Evolutionary conservation across 805 yeast genomes (phyloP), one percentile per base, ranked within the genome.

Genomic region (Nakazawaea peltata): DNA sequence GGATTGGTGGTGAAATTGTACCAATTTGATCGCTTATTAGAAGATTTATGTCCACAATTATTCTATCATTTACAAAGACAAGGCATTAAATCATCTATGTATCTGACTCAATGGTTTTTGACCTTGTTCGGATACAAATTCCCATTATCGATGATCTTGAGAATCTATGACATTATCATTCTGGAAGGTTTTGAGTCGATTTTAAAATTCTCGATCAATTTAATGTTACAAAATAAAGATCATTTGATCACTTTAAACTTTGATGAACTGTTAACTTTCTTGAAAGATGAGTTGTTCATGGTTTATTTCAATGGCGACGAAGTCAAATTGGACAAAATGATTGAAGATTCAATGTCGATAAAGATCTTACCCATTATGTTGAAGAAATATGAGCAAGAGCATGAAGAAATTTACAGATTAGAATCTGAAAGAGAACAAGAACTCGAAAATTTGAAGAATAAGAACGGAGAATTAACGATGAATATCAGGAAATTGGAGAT

Each of bases 91-190:
- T 82, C 95, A 3, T 81, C 94, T 16, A 90, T 90, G 97, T 92
- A 85, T 63, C 97, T 97, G 0, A 79, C 95, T 2, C 97, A 92
- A 57, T 92, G 98, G 98, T 90, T 92, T 51, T 67, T 92, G 47
- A 92, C 97, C 0, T 70, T 92, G 44, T 92, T 92, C 59, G 94
- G 95, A 5, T 92, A 92, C 63, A 86, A 86, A 53, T 90, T 92
- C 55, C 97, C 98, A 12, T 63, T 88, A 33, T 83, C 77, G 38
- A 80, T 90, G 52, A 97, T 92, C 17, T 61, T 86, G 44, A 68
- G 97, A 42, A 84, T 92, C 27, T 85, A 74, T 55, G 98, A 92
- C 59, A 72, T 85, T 41, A 77, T 92, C 6, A 76, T 92, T 34
- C 80, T 94, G 6, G 96, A 92, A 61, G 98, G 98, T 26, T 63